Conservation (phyloP, 495 filamentous ascomycete genomes). For the Endocarpon pusillum region DNA sequence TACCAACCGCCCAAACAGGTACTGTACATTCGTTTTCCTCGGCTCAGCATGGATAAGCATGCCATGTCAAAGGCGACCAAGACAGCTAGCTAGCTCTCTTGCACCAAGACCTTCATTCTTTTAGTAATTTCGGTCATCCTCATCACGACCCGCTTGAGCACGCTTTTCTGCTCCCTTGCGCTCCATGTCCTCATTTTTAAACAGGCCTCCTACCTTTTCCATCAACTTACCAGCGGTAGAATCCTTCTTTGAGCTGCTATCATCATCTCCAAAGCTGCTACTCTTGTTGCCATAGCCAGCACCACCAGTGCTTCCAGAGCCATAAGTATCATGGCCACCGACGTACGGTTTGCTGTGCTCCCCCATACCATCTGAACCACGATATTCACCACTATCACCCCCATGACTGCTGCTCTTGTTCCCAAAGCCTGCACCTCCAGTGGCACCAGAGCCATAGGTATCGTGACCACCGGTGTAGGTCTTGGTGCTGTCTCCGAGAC, state of each 20-base stretch:
- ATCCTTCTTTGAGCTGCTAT: too few relatives aligned
- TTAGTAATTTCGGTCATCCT: neutral
- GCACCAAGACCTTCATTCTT: too few relatives aligned
- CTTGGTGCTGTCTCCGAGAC: constrained; percentile 6
- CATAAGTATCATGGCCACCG: neutral
- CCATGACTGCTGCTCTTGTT: constrained; percentile 4
- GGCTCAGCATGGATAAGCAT: too few relatives aligned
- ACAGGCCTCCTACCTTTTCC: constrained; percentile 25
- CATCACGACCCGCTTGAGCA: constrained; percentile 13
- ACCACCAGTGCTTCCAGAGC: neutral
- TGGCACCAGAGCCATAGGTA: constrained; percentile 5
- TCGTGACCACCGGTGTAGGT: constrained; percentile 5
- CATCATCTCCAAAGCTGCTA: constrained; percentile 3
- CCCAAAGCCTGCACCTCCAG: constrained; percentile 6
- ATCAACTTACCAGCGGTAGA: constrained; percentile 25
- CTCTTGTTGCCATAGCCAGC: constrained; percentile 1
- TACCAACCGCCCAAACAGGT: too few relatives aligned
- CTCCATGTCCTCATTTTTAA: constrained; percentile 17
- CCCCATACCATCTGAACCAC: neutral
- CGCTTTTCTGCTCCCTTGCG: constrained; percentile 22
- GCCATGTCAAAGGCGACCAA: too few relatives aligned
- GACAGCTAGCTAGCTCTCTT: too few relatives aligned
- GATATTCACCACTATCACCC: constrained; percentile 4
- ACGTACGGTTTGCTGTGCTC: neutral
- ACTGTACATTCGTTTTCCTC: too few relatives aligned